Percentiles rank a stretch among this genome's conserved stretches.
phyloP scores from a whole-genome alignment of 1,284 basidiomycete genomes.

The Mycena sp. region DNA sequence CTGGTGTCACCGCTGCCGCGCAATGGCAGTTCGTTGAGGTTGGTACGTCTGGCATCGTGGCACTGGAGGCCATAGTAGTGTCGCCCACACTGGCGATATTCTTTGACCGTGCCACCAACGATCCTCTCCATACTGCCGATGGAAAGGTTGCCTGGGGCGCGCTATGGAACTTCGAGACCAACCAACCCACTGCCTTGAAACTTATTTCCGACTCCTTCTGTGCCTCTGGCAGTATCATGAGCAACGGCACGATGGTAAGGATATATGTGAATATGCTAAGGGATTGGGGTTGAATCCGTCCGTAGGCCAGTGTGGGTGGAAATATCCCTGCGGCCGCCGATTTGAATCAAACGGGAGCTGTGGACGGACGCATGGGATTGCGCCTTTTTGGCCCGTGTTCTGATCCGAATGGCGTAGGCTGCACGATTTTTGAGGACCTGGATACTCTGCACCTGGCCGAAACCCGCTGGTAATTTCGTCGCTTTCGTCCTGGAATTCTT shows the following conservation, averaged over 20 bases:
- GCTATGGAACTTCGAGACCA: slow-evolving; percentile 73
- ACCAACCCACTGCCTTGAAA: slow-evolving; percentile 68
- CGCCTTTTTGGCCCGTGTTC: slow-evolving; percentile 80
- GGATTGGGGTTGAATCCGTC: slow-evolving; percentile 63
- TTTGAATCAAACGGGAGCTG: slow-evolving; percentile 22
- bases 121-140: slow-evolving; percentile 68
- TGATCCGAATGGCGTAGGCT: slow-evolving; percentile 55
- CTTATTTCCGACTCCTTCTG: slow-evolving; percentile 87
- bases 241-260: slow-evolving; percentile 79
- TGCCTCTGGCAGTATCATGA: slow-evolving; percentile 80
- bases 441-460: slow-evolving; percentile 70
- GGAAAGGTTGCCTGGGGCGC: slow-evolving; percentile 84
- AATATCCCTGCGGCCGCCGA: slow-evolving; percentile 18
- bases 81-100: slow-evolving; percentile 74
- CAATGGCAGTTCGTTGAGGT: slow-evolving; percentile 24
- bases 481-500: not conserved
- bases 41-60: slow-evolving; percentile 21
- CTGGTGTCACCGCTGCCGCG: slow-evolving; percentile 1
- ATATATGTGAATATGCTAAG: slow-evolving; percentile 39
- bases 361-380: slow-evolving; percentile 78
- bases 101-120: slow-evolving; percentile 82
- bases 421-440: slow-evolving; percentile 75
- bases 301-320: slow-evolving; percentile 72
- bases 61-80: slow-evolving; percentile 54
- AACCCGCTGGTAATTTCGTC: slow-evolving; percentile 63